Evolutionary conservation across 2,329 filamentous ascomycete species (phyloP).

Genomic region (Mollisiaceae sp.): DNA sequence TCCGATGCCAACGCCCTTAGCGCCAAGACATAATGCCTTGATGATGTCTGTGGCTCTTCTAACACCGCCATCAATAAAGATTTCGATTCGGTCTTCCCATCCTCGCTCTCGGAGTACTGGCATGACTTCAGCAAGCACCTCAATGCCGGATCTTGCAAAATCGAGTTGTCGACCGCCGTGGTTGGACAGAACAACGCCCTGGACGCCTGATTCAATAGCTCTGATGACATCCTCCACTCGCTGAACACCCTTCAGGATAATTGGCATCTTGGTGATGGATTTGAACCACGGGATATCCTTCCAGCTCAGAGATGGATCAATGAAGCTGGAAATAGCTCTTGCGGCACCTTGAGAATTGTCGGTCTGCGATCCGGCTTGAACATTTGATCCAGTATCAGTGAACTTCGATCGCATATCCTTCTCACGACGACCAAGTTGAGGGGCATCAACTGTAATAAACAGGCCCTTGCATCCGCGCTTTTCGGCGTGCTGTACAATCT

Average conservation of each 20-base stretch:
- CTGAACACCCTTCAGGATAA: conserved; percentile 96
- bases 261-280: conserved; percentile 90
- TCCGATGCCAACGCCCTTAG: conserved; percentile 90
- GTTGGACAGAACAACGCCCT: conserved; percentile 93
- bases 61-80: conserved; percentile 91
- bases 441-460: conserved; percentile 98
- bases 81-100: conserved; percentile 77
- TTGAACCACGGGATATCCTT: conserved; percentile 93
- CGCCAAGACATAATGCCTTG: conserved; percentile 92
- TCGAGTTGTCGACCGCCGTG: conserved; percentile 95
- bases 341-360: conserved; percentile 93
- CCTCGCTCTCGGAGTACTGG: conserved; percentile 78
- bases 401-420: conserved; percentile 99
- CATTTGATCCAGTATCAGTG: conserved; percentile 78
- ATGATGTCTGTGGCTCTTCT: conserved; percentile 91
- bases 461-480: conserved; percentile 89
- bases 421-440: conserved; percentile 90
- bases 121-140: conserved; percentile 93
- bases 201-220: conserved; percentile 80
- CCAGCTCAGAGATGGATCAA: conserved; percentile 93
- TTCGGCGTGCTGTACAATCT: conserved; percentile 92
- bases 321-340: conserved; percentile 93
- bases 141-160: conserved; percentile 85
- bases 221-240: conserved; percentile 91
- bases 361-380: conserved; percentile 76